phyloP scores from a whole-genome alignment of 2,329 filamentous ascomycete genomes.

The Hypoxylon sp. region DNA sequence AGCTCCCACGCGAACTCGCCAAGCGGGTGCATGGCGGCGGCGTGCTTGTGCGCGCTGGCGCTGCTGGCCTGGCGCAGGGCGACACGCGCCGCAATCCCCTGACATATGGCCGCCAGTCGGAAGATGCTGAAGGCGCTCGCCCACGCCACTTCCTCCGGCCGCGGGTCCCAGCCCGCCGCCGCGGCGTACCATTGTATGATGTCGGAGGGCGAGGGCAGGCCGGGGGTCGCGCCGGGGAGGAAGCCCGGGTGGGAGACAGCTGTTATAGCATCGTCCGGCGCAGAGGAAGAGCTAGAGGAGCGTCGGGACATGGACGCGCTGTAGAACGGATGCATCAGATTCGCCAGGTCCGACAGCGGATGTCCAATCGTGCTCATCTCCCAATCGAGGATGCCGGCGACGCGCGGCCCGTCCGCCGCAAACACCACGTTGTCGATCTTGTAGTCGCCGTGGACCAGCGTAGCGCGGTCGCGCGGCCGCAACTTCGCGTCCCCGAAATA shows the following conservation, averaged over 20 bases:
- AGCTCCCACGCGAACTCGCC: slow-evolving; percentile 84
- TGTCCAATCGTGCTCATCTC: slow-evolving; percentile 99
- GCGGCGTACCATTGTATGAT: slow-evolving; percentile 76
- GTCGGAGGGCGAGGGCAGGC: slow-evolving; percentile 64
- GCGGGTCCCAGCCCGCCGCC: slow-evolving; percentile 76
- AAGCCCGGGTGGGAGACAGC: slow-evolving; percentile 64
- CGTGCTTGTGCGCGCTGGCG: slow-evolving; percentile 82
- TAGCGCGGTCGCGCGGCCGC: slow-evolving; percentile 83
- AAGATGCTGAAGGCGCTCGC: slow-evolving; percentile 75
- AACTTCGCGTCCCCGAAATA: slow-evolving; percentile 80
- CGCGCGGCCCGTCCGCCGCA: slow-evolving; percentile 86
- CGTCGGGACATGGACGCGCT: slow-evolving; percentile 51
- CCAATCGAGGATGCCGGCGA: slow-evolving; percentile 97
- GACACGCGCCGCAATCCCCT: slow-evolving; percentile 92
- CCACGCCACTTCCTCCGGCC: slow-evolving; percentile 71
- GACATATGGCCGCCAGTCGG: slow-evolving; percentile 74
- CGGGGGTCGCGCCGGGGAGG: slow-evolving; percentile 73
- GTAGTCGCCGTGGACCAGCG: slow-evolving; percentile 94
- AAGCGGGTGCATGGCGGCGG: slow-evolving; percentile 76
- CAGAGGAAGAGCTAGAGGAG: slow-evolving; percentile 43
- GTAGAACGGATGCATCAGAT: slow-evolving; percentile 74
- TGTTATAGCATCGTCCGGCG: slow-evolving; percentile 49
- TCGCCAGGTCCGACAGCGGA: slow-evolving; percentile 90
- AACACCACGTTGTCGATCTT: slow-evolving; percentile 95
- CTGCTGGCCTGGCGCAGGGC: slow-evolving; percentile 92